Conservation (phyloP, 1,284 basidiomycete genomes). For the Phylloboletellus chloephorus region DNA sequence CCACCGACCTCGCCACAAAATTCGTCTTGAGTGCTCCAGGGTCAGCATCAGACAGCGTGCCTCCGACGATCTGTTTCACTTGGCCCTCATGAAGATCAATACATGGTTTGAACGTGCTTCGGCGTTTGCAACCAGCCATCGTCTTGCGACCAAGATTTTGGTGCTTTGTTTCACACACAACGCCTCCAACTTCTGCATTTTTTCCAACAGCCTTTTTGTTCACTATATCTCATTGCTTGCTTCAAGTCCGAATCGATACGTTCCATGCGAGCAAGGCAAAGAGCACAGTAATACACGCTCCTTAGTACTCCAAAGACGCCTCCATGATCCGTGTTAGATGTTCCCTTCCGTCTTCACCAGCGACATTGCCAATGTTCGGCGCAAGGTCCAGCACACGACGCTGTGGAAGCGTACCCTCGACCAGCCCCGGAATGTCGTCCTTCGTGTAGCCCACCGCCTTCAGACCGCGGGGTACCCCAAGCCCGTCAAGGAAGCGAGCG, state of each 20-base stretch:
- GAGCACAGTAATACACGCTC: conserved; percentile 7
- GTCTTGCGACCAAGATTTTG: too few species aligned
- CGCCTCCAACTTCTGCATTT: too few species aligned
- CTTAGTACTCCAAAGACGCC: conserved; percentile 67
- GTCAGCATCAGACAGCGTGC: conserved; percentile 72
- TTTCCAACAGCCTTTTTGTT: too few species aligned
- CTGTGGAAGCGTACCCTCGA: conserved; percentile 86
- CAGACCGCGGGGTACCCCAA: conserved; percentile 86
- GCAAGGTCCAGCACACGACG: conserved; percentile 83
- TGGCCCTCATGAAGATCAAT: conserved; percentile 94
- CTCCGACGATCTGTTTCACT: conserved; percentile 98
- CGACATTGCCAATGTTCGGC: conserved; percentile 76
- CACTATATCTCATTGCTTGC: too few species aligned
- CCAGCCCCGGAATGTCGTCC: conserved; percentile 62
- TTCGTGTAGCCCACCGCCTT: conserved; percentile 79
- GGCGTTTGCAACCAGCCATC: conserved; percentile 19
- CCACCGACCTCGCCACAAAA: conserved; percentile 80
- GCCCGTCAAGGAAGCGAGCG: conserved; percentile 80
- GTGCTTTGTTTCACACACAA: too few species aligned
- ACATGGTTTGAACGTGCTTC: conserved; percentile 78
- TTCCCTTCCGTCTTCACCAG: conserved; percentile 73
- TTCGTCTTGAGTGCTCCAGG: conserved; percentile 78
- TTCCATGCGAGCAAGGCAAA: conserved; percentile 8
- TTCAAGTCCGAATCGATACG: conserved; percentile 1
- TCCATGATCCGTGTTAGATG: conserved; percentile 76